A percentile compares a stretch with the other conserved stretches of the same genome.
Conservation (phyloP, 345 rosid species). For the Populus simonii region DNA sequence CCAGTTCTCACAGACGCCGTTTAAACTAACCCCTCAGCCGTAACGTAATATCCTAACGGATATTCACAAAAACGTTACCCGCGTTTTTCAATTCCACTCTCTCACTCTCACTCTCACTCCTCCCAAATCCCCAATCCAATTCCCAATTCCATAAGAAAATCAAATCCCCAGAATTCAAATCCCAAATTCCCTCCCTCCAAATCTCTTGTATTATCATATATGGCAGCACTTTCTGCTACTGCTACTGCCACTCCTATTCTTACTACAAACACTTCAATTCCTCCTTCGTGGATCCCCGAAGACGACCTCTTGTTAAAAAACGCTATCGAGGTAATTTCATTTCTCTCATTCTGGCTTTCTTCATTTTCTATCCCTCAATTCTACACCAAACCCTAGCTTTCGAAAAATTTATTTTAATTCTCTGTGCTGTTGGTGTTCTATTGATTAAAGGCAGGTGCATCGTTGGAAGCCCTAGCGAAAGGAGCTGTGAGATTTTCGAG, state of each 20-base stretch:
- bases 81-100: neutral
- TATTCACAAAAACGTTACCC: neutral
- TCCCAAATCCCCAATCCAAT: neutral
- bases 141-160: neutral
- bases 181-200: neutral
- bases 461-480: conserved; percentile 92
- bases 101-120: neutral
- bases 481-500: conserved; percentile 89
- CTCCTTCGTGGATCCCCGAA: conserved; percentile 59
- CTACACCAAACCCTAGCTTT: neutral
- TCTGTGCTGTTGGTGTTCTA: neutral
- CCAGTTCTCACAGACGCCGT: too few species aligned
- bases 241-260: conserved; percentile 13
- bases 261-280: neutral
- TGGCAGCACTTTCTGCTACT: conserved; percentile 64
- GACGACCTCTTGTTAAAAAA: conserved; percentile 80
- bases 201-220: conserved; percentile 5
- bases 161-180: neutral
- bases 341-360: neutral
- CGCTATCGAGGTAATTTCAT: conserved; percentile 57
- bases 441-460: conserved; percentile 73
- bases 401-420: neutral
- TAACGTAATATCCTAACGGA: neutral
- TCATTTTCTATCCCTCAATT: neutral
- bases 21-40: too few species aligned